Percentiles rank a stretch among this genome's conserved stretches.
Evolutionary conservation across 1,139 yeast genomes (phyloP).

Genomic region (Protomyces gravidus): DNA sequence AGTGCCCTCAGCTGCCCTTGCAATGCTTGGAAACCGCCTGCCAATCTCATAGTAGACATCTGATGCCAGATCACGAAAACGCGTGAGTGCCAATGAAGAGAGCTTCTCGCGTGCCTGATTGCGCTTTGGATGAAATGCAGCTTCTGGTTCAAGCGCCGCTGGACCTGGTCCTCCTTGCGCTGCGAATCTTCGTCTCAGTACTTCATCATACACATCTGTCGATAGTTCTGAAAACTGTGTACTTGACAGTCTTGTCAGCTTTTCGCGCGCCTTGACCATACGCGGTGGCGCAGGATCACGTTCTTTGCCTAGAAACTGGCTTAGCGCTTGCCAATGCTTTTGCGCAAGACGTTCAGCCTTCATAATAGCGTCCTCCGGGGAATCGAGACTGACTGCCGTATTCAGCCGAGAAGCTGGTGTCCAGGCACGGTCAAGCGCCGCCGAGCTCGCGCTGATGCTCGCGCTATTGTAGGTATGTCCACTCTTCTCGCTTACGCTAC

Average conservation of each 20-base stretch:
- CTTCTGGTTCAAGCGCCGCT: slow-evolving; percentile 54
- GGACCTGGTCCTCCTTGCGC: slow-evolving; percentile 21
- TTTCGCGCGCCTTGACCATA: slow-evolving; percentile 66
- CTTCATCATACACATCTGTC: slow-evolving; percentile 90
- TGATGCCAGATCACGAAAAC: slow-evolving; percentile 85
- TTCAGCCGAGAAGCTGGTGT: neutral
- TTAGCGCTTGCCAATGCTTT: slow-evolving; percentile 12
- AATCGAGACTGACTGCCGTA: neutral
- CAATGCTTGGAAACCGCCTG: slow-evolving; percentile 53
- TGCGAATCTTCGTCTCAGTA: slow-evolving; percentile 55
- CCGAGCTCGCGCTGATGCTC: neutral
- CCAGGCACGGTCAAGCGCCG: neutral
- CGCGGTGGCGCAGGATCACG: slow-evolving; percentile 9
- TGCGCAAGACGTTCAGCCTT: slow-evolving; percentile 1
- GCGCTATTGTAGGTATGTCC: neutral
- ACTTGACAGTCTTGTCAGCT: slow-evolving; percentile 69
- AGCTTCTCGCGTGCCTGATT: slow-evolving; percentile 93
- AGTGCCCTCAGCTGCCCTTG: neutral
- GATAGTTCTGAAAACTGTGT: slow-evolving; percentile 85
- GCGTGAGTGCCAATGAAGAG: slow-evolving; percentile 71
- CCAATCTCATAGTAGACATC: slow-evolving; percentile 86
- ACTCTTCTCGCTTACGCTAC: neutral
- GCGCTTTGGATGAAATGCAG: slow-evolving; percentile 83
- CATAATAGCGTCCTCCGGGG: neutral
- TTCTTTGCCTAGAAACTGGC: slow-evolving; percentile 6